Base-by-base conservation (phyloP, 768 basidiomycete species). In the Boletellus emodensis region DNA sequence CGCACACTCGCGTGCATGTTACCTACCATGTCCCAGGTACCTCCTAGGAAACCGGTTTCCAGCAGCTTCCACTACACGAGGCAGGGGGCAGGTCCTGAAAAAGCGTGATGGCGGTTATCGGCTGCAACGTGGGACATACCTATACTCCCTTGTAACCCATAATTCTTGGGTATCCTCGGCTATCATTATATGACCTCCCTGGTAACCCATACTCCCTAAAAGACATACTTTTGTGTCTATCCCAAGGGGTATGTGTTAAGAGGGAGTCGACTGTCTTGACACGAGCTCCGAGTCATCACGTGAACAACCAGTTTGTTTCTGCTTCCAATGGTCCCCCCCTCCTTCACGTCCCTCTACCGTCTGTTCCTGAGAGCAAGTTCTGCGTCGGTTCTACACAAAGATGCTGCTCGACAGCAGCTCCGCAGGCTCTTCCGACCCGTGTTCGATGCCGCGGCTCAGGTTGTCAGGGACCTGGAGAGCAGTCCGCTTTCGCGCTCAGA, bases 331-430 rank as follows among this genome's bases (percentile, higher is more conserved):
- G 58, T 73, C 14, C 71, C 72, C 0, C 35, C 67, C 6, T 58
- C 63, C 14, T 78, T 86, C 55, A 80, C 63, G 11, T 82, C 82
- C 52, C 60, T 83, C 1, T 86, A 86, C 55, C 76, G 84, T 14
- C 71, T 87, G 6, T 74, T 81, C 55, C 67, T 85, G 28, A 75
- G 84, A 34, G 73, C 80, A 18, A 69, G 69, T 18, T 78, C 82
- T 17, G 78, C 81, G 11, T 72, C 84, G 2, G 83, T 85, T 17
- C 69, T 85, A 10, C 76, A 83, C 52, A 74, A 83, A 24, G 62
- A 61, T 8, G 54, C 56, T 8, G 73, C 77, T 1, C 72, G 72
- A n/a, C 61, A 61, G 24, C 73, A 74, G 46, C 60, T 85, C 5
- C 73, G 77, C 34, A 62, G 55, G 37, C 63, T 83, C 24, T 82